Evolutionary conservation across 176 grass and related monocot genomes (phyloP), one percentile per base, ranked within the genome.

Genomic region (Oryza officinalis): DNA sequence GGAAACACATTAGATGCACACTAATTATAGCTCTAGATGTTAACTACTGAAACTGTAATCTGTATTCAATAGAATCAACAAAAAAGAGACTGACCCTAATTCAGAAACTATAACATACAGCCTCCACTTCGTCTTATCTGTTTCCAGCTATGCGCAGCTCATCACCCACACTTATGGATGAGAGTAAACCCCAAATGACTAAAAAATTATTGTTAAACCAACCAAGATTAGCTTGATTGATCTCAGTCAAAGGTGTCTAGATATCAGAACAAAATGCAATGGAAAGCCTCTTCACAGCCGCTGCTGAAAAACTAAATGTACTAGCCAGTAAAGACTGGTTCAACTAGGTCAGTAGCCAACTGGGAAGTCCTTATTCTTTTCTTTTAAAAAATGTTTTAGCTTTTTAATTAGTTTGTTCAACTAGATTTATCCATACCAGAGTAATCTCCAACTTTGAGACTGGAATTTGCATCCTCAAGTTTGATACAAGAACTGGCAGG

Each of bases 401-500:
- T 78, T 45, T 14, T 23, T 2, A n/a, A 65, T 69, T 38, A 27
- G 23, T 50, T 5, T 73, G 38, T 64, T 73, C 61, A 37, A 31
- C 50, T 61, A n/a, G 25, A 8, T 38, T 87, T 63, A 52, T 23
- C 32, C 90, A 47, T 96, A 96, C 93, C 93, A 99, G 70, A 92
- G 75, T 85, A 71, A 83, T 90, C 89, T 96, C 96, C 85, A 99
- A 74, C 73, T 89, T 90, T 13, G 96, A 99, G 69, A 99, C 70
- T 4, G 93, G 93, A 14, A 86, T 79, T 45, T 79, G 80, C 63
- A 99, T 38, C 74, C 65, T 90, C 76, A 96, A 66, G 82, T 92
- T 87, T 67, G 47, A 86, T 61, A 91, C 52, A 76, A 94, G 85
- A 23, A 87, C 86, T 14, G 89, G 87, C 77, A 99, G 43, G 0